These are phyloP conservation scores for Neoarthrinium moseri DNA, from an alignment of 2,329 filamentous ascomycete species.

Conservation along the genomic window DNA sequence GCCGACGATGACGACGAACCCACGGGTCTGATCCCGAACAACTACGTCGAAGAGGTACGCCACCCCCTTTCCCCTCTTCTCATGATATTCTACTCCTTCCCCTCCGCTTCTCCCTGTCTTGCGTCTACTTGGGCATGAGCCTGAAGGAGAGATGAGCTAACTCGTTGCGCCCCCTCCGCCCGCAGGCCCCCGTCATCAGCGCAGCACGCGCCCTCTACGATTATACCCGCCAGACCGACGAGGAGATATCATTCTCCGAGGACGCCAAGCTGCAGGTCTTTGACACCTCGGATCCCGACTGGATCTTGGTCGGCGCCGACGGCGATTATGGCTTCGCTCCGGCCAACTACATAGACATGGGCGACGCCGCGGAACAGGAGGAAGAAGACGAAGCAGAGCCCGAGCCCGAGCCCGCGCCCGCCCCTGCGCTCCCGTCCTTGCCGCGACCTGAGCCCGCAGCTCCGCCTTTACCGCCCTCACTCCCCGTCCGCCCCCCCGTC, in stretches of 20 bases:
- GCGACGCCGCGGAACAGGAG: constrained; percentile 38
- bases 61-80: background rate
- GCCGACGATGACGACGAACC: constrained; percentile 88
- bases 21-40: constrained; percentile 85
- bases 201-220: constrained; percentile 95
- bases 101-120: too few relatives aligned
- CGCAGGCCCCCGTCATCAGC: constrained; percentile 64
- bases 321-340: constrained; percentile 92
- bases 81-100: too few relatives aligned
- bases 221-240: constrained; percentile 94
- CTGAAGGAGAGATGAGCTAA: constrained; percentile 53
- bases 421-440: too few relatives aligned
- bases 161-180: too few relatives aligned
- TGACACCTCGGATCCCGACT: constrained; percentile 90
- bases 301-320: constrained; percentile 86
- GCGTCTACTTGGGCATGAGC: too few relatives aligned
- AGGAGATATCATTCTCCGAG: constrained; percentile 94
- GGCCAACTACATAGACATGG: constrained; percentile 88
- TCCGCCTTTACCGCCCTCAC: constrained; percentile 29
- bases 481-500: constrained; percentile 41
- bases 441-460: constrained; percentile 7
- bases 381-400: constrained; percentile 33
- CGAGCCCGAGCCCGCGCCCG: constrained; percentile 33
- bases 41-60: constrained; percentile 88
- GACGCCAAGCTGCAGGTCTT: constrained; percentile 81